Evolutionary conservation across 2,329 filamentous ascomycete genomes (phyloP), one percentile per base, ranked within the genome.

Genomic region (Elsinoe perseae): DNA sequence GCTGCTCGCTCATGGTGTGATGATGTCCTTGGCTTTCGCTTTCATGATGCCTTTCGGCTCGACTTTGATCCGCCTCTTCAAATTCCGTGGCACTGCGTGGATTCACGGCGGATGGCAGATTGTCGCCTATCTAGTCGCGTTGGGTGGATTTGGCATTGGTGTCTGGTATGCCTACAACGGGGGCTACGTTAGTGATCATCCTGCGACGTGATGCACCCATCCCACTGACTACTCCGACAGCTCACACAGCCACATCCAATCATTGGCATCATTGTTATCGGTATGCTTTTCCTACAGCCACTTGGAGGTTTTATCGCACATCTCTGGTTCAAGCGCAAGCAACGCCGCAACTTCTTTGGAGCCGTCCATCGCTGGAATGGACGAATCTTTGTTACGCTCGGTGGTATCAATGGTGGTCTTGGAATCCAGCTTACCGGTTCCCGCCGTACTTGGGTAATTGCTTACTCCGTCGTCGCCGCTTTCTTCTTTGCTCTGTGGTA

Each of bases 371-470:
- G 78, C 44, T 80, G 78, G 78, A 60, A 77, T 30, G 78, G 78
- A 20, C 72, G 78, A 7, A 58, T 68, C 20, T 69, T 75, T 20
- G 73, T 82, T 10, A 69, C 73, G 0, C 66, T 81, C 0, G 80
- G 77, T 2, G 77, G 81, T 56, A 70, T 82, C 64, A 82, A 81
- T 62, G 80, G 77, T n/a, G 80, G 79, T 0, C 65, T 82, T 1
- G 80, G 80, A 0, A 72, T 81, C 34, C 66, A 69, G 57, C 67
- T 79, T 16, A 74, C 76, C 2, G 69, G 73, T n/a, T 68, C 21
- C 10, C 16, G 23, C 23, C 28, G 38, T 14, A 44, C 23, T 10
- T 56, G 53, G 53, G 42, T 46, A n/a, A 34, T 56, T 25, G 53
- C 38, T 10, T 56, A 56, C 53, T 46, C 36, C 20, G 53, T 56